Evolutionary conservation across 345 rosid species (phyloP).

Genomic region (Cardamine resedifolia): DNA sequence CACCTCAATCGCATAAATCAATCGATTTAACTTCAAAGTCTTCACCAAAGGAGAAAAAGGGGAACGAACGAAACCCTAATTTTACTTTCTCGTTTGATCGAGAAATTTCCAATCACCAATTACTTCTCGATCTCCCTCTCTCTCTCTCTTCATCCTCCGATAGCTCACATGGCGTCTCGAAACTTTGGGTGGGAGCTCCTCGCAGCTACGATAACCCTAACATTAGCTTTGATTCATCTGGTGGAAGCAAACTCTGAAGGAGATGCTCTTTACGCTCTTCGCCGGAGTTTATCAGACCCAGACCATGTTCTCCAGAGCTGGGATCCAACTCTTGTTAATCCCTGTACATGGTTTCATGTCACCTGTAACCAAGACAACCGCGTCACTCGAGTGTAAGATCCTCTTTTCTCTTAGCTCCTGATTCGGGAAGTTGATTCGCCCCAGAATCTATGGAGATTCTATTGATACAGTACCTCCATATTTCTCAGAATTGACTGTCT

Average conservation of each 20-base stretch:
- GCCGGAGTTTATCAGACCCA: constrained; percentile 73
- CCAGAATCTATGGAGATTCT: constrained; percentile 20
- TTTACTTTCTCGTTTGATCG: background rate
- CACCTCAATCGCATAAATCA: constrained; percentile 27
- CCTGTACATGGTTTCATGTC: constrained; percentile 98
- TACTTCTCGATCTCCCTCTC: background rate
- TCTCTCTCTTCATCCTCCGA: background rate
- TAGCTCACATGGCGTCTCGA: constrained; percentile 50
- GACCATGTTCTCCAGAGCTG: constrained; percentile 94
- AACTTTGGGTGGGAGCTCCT: constrained; percentile 40
- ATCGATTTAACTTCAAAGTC: constrained; percentile 16
- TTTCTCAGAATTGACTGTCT: background rate
- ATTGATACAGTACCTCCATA: background rate
- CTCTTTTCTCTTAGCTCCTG: background rate
- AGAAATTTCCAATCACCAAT: background rate
- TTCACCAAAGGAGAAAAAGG: background rate
- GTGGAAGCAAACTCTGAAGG: constrained; percentile 79
- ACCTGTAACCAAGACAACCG: constrained; percentile 86
- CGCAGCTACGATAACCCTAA: constrained; percentile 35
- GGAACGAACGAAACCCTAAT: constrained; percentile 30
- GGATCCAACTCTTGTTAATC: constrained; percentile 97
- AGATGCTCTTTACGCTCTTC: constrained; percentile 75
- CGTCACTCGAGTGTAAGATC: constrained; percentile 79
- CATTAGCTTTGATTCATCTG: constrained; percentile 33
- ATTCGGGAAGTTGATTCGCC: constrained; percentile 13